Percentiles rank a stretch among this genome's conserved stretches.
Conservation (phyloP, 768 basidiomycete genomes). For the Pulveroboletus sp. region DNA sequence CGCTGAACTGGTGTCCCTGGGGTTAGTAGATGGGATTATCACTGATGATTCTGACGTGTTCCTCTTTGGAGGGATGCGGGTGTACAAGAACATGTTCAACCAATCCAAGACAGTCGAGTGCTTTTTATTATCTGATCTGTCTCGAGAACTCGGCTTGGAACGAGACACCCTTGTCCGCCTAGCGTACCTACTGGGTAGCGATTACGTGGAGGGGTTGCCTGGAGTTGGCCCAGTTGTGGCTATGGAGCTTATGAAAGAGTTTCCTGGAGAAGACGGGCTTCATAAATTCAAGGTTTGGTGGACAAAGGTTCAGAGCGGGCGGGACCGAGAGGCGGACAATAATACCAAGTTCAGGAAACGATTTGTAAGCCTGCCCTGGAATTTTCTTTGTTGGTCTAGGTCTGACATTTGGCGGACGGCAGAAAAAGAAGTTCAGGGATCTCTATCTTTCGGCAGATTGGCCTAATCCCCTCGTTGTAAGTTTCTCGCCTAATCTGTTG, state of each 20-base stretch:
- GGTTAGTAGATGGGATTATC: conserved; percentile 93
- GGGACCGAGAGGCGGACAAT: conserved; percentile 71
- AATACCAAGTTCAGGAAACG: conserved; percentile 73
- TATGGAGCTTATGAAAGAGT: conserved; percentile 93
- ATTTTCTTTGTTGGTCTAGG: conserved; percentile 4
- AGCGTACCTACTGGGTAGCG: conserved; percentile 93
- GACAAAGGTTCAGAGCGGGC: conserved; percentile 85
- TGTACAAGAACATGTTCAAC: conserved; percentile 99
- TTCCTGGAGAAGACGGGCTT: conserved; percentile 80
- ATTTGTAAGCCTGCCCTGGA: conserved; percentile 55
- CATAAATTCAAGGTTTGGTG: conserved; percentile 93
- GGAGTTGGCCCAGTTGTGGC: conserved; percentile 95
- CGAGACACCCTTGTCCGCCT: conserved; percentile 82
- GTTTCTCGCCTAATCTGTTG: conserved; percentile 26
- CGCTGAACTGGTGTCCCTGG: conserved; percentile 79
- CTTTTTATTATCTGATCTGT: conserved; percentile 79
- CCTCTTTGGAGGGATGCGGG: conserved; percentile 91
- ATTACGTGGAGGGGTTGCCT: conserved; percentile 89
- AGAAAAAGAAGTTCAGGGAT: conserved; percentile 89
- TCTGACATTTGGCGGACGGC: conserved; percentile 13
- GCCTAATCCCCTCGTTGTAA: conserved; percentile 89
- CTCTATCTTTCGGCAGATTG: conserved; percentile 79
- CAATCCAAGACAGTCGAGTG: conserved; percentile 98
- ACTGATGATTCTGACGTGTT: conserved; percentile 99
- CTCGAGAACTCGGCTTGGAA: conserved; percentile 81